Conservation (phyloP, 176 grass and related monocot species). For the Pontederia crassipes region DNA sequence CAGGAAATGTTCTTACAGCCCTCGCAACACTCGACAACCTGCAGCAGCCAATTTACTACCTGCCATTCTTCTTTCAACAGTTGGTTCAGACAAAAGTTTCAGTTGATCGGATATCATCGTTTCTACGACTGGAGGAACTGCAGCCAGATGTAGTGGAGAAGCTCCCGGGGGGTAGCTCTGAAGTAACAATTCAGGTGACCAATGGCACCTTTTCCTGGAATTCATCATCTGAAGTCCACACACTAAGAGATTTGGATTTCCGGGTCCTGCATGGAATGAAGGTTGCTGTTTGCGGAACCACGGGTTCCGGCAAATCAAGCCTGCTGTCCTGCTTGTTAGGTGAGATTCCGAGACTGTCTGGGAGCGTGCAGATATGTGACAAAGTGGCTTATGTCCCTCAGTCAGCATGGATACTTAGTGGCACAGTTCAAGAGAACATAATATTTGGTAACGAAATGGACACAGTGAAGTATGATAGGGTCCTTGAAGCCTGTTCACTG, state of each 20-base stretch:
- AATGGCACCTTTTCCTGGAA: constrained; percentile 63
- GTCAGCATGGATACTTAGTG: constrained; percentile 44
- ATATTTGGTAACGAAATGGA: constrained; percentile 34
- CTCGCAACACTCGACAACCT: constrained; percentile 64
- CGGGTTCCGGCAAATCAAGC: constrained; percentile 73
- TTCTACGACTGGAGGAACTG: constrained; percentile 49
- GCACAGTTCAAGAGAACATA: constrained; percentile 39
- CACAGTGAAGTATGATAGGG: constrained; percentile 23
- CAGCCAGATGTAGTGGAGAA: constrained; percentile 31
- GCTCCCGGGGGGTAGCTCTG: constrained; percentile 33
- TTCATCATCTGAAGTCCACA: constrained; percentile 23
- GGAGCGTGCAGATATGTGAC: constrained; percentile 21
- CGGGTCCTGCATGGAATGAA: constrained; percentile 29
- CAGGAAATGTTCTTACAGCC: constrained; percentile 56
- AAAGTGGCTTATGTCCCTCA: constrained; percentile 28
- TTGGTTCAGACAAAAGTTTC: constrained; percentile 73
- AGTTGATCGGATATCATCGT: constrained; percentile 48
- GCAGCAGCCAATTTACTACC: constrained; percentile 52
- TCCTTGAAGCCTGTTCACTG: constrained; percentile 35
- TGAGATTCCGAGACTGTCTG: constrained; percentile 54
- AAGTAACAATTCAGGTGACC: constrained; percentile 30
- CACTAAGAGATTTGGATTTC: constrained; percentile 47
- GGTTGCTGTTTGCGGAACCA: constrained; percentile 60
- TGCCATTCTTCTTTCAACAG: constrained; percentile 34
- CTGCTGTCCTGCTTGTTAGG: constrained; percentile 68